Base-by-base conservation (phyloP, 2,329 filamentous ascomycete genomes). In the Fusarium camptoceras region DNA sequence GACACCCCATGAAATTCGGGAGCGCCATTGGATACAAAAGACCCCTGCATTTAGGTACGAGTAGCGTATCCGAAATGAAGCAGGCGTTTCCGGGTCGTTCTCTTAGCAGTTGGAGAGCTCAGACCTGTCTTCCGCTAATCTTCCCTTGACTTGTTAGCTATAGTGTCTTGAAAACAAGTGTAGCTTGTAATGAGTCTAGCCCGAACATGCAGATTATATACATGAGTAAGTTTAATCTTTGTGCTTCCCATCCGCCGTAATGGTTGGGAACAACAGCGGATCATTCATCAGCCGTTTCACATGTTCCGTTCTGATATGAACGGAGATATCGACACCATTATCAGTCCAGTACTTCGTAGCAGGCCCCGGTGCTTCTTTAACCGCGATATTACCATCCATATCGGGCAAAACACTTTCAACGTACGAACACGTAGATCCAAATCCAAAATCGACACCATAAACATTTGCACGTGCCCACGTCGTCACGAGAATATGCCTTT, bases 371-470 rank as follows among this genome's bases (percentile, higher is more conserved):
- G 73, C 70, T 28, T 76, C 74, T 24, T 76, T 76, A 39, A 76
- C 74, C 11, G 74, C 5, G 5, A 75, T n/a, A 31, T 43, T 48
- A 0, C 74, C 74, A 49, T 76, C 73, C 62, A 74, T 63, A 7
- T 68, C 60, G 0, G 74, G 74, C 8, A 75, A 39, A 2, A 75
- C 34, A 3, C 73, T 73, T 12, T 76, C 74, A 3, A 61, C 67
- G 34, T 70, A 76, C 3, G 51, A 55, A 6, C 74, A 62, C 0
- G 10, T 20, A 1, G 65, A 62, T 3, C 47, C 68, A 6, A 75
- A 31, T 1, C 75, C 75, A 43, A 76, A 76, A 20, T 76, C 70
- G 3, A 76, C 55, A 10, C 66, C 59, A n/a, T 76, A 76, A 3
- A 76, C 48, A 0, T 74, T 74, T 0, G 75, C 68, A 2, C 74